These are phyloP conservation scores for Streptanthus diversifolius DNA, from an alignment of 345 rosid species.

Conservation along the genomic window DNA sequence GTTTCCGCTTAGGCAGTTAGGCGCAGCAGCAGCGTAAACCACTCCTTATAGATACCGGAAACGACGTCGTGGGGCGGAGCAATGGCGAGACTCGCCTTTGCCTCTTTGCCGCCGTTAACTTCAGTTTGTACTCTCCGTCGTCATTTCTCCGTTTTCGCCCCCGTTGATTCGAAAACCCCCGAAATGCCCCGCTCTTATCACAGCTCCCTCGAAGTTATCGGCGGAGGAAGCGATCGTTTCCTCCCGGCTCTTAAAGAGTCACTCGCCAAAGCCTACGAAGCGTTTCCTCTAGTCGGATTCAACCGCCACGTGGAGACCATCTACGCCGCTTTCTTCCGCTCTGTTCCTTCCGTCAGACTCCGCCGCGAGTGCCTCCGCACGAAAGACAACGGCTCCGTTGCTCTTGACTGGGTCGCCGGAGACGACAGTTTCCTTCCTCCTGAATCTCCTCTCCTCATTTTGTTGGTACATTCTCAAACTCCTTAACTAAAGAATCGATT, in stretches of 20 bases:
- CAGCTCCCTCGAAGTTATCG: conserved; percentile 67
- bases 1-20: background rate
- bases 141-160: conserved; percentile 33
- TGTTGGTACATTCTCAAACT: conserved; percentile 47
- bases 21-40: background rate
- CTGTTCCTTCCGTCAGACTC: conserved; percentile 37
- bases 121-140: conserved; percentile 18
- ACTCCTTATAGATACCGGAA: background rate
- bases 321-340: conserved; percentile 47
- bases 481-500: background rate
- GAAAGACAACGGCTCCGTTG: conserved; percentile 44
- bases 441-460: conserved; percentile 67
- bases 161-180: conserved; percentile 19
- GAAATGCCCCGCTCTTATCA: conserved; percentile 40
- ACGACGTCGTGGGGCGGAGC: conserved; percentile 6
- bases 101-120: conserved; percentile 18
- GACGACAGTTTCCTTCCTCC: conserved; percentile 41
- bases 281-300: conserved; percentile 50
- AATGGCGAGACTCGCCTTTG: conserved; percentile 37
- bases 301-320: conserved; percentile 48
- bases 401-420: conserved; percentile 50
- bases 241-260: conserved; percentile 49
- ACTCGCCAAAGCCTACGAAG: conserved; percentile 46
- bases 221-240: conserved; percentile 57
- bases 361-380: conserved; percentile 53